A percentile compares a stretch with the other conserved stretches of the same genome.
phyloP scores from a whole-genome alignment of 345 rosid species.

The Eutrema heterophyllum region DNA sequence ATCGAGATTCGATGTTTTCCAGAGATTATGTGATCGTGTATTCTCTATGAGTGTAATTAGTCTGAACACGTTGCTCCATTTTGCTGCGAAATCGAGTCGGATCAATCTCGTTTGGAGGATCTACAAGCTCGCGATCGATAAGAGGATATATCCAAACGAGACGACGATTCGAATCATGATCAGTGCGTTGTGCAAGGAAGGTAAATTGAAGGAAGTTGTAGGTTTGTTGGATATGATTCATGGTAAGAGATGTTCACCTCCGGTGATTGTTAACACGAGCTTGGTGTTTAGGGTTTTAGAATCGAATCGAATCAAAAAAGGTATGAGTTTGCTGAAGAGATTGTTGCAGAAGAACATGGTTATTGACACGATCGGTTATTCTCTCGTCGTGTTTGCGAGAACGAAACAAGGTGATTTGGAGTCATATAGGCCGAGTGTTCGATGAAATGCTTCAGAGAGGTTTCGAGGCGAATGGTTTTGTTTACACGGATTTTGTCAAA shows the following conservation, averaged over 20 bases:
- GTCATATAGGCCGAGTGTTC: slow-evolving; percentile 41
- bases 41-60: slow-evolving; percentile 47
- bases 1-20: slow-evolving; percentile 54
- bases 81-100: slow-evolving; percentile 49
- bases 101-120: slow-evolving; percentile 55
- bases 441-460: slow-evolving; percentile 78
- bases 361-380: slow-evolving; percentile 35
- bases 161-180: slow-evolving; percentile 45
- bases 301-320: neutral
- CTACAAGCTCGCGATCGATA: slow-evolving; percentile 54
- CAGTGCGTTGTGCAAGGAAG: slow-evolving; percentile 66
- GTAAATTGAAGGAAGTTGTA: slow-evolving; percentile 46
- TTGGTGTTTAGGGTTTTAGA: slow-evolving; percentile 49
- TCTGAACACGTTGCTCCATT: slow-evolving; percentile 55
- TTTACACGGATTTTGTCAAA: slow-evolving; percentile 50
- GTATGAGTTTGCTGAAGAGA: too few relatives aligned
- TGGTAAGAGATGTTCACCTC: slow-evolving; percentile 65
- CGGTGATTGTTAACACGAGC: slow-evolving; percentile 53
- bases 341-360: too few relatives aligned
- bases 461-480: slow-evolving; percentile 50
- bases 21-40: slow-evolving; percentile 43
- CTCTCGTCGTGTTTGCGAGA: slow-evolving; percentile 49
- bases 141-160: slow-evolving; percentile 50
- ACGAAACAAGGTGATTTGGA: slow-evolving; percentile 42
- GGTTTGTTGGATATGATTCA: slow-evolving; percentile 57